Conservation (phyloP, 441 rosid species). For the Geranium incanum region DNA sequence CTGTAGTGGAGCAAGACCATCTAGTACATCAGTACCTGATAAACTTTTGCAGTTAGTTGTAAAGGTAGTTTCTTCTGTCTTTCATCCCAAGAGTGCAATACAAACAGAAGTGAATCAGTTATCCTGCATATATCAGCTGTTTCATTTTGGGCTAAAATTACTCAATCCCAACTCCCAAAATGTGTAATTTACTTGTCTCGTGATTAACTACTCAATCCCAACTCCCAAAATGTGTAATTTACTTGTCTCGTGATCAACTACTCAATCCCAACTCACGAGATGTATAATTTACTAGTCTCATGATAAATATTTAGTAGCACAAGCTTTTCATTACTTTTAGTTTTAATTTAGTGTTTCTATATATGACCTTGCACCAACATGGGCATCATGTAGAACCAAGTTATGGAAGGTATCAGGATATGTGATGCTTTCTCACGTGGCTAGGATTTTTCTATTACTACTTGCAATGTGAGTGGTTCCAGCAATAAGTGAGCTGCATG, state of each 20-base stretch:
- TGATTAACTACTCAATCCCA: not conserved
- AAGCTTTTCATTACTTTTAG: not conserved
- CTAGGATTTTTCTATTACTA: not conserved
- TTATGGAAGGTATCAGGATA: not conserved
- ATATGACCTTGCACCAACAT: not conserved
- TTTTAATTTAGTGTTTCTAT: not conserved
- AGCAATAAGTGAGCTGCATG: not conserved
- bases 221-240: not conserved
- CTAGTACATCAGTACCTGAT: conserved; percentile 45
- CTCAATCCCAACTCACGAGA: not conserved
- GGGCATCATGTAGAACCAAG: not conserved
- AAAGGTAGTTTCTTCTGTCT: conserved; percentile 34
- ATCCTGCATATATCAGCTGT: not conserved
- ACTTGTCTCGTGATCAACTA: not conserved
- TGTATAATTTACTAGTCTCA: not conserved
- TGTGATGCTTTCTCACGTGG: not conserved
- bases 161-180: not conserved
- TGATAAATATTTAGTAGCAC: not conserved
- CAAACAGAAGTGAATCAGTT: not conserved
- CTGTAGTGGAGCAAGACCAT: conserved; percentile 68
- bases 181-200: not conserved
- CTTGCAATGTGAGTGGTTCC: not conserved
- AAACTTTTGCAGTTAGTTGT: conserved; percentile 69
- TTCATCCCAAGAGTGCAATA: conserved; percentile 5
- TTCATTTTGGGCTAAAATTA: not conserved